Evolutionary conservation across 306 rosid genomes (phyloP), one percentile per base, ranked within the genome.

Genomic region (Glycyrrhiza uralensis): DNA sequence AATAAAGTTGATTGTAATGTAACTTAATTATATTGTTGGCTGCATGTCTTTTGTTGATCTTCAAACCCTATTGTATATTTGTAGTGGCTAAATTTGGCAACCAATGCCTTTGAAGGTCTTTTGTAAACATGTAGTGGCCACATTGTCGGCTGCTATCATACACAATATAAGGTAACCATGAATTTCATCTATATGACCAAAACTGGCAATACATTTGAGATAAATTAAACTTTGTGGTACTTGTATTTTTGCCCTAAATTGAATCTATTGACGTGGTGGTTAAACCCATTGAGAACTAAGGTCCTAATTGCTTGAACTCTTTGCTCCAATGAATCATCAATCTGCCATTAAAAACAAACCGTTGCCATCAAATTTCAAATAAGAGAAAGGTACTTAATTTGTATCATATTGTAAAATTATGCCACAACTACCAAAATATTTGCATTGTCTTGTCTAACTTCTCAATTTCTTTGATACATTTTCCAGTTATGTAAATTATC

Each of bases 221-320:
- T 6, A 57, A 17, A 54, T 82, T 80, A 87, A 56, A 91, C 96
- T 85, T 83, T 85, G 79, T 94, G 88, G 78, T 86, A 79, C 85
- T 94, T 94, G 80, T 94, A 94, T 59, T 89, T 94, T 86, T 91
- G 97, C 60, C 84, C 84, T 80, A 87, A 71, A 74, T 94, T 91
- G 72, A 94, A 89, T 75, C 87, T 83, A 79, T 81, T 76, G 50
- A 91, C 75, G n/a, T 76, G 87, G 6, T 83, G 81, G 75, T 54
- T 82, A 73, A 94, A 94, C 22, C 97, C 97, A 23, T 81, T 67
- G 28, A 85, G 79, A 59, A 80, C 87, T 49, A 89, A 59, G 52
- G 90, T 71, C 82, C 84, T 81, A 62, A 86, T 85, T 5, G 96
- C 98, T 73, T 79, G 85, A 15, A 91, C 91, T 76, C 95, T 96